Conservation (phyloP, 192 early-diverging fungal genomes). For the Podila minutissima region DNA sequence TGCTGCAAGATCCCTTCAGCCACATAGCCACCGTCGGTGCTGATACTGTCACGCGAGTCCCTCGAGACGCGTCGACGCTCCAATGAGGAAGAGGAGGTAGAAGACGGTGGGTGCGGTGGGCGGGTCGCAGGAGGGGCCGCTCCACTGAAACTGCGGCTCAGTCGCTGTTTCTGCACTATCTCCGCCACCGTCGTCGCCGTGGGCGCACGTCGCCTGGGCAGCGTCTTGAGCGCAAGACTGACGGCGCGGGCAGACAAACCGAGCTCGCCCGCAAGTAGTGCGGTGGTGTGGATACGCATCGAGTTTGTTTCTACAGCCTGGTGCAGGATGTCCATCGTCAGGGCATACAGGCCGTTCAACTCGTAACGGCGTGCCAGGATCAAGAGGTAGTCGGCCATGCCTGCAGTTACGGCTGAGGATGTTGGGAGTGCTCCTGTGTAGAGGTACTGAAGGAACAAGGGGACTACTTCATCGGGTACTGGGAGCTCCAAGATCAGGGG, state of each 20-base stretch:
- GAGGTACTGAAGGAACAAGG: constrained; percentile 17
- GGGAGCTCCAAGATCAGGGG: constrained; percentile 10
- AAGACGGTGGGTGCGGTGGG: not conserved
- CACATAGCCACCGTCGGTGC: constrained; percentile 8
- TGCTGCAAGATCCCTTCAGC: constrained; percentile 7
- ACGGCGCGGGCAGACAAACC: constrained; percentile 9
- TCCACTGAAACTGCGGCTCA: not conserved
- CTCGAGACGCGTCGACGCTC: not conserved
- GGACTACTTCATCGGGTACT: constrained; percentile 12
- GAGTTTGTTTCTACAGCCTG: constrained; percentile 3
- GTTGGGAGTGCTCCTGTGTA: constrained; percentile 11
- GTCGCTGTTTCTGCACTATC: not conserved
- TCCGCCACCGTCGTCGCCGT: too few relatives aligned
- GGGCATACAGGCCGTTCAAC: constrained; percentile 12
- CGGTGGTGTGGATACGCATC: constrained; percentile 10
- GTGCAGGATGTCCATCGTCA: constrained; percentile 21
- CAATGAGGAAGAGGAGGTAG: not conserved
- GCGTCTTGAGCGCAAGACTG: not conserved
- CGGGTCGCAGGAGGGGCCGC: not conserved
- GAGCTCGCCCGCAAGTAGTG: constrained; percentile 17
- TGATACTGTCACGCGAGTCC: constrained; percentile 6
- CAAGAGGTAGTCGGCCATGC: constrained; percentile 17
- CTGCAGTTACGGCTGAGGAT: not conserved
- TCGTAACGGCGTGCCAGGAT: constrained; percentile 15
- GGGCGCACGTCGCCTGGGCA: not conserved